Base-by-base conservation (phyloP, 1,284 basidiomycete genomes). In the Veloboletus limbatus region DNA sequence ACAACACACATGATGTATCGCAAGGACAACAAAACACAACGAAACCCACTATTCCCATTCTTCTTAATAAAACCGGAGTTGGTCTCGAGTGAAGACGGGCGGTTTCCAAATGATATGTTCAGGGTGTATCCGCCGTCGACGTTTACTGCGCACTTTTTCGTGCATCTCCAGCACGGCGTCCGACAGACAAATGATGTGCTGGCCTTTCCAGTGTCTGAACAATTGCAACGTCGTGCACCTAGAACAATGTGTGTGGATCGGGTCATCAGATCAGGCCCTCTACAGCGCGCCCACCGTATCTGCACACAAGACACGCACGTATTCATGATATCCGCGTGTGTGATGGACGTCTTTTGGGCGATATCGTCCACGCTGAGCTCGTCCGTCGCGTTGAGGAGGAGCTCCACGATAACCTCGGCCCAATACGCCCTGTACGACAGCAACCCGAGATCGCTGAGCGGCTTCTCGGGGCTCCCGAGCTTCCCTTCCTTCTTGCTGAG, bases 321-420 rank as follows among this genome's bases (percentile, higher is more conserved):
- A 72, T 97, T 97, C 83, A 97, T 92, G 48, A 99, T 86, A 69
- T 99, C 97, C 28, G 88, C 85, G 63, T 97, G 94, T 6, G 92
- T 94, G 68, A 99, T 97, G n/a, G 90, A 80, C 11, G 97, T 99
- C 72, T 84, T 90, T 65, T 95, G 90, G 6, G 97, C 93, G 55
- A 99, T 97, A 59, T 99, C 97, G 60, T 99, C 97, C 56, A 99
- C 90, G 65, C 87, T 92, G 51, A 98, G 78, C 53, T 93, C 90
- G 49, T 87, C 82, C 20, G 69, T 72, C 20, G 81, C 81, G 54
- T 78, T 81, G 53, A 97, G 72, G 38, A 99, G 73, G 25, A 96
- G 75, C 48, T 97, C 95, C 57, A 99, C 88, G 62, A 99, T 98
- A 45, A 88, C 92, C 68, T 98, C 95, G 51, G 90, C 88, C 97